Evolutionary conservation across 1,284 basidiomycete genomes (phyloP), one percentile per base, ranked within the genome.

Genomic region (Trichosporon inkin): DNA sequence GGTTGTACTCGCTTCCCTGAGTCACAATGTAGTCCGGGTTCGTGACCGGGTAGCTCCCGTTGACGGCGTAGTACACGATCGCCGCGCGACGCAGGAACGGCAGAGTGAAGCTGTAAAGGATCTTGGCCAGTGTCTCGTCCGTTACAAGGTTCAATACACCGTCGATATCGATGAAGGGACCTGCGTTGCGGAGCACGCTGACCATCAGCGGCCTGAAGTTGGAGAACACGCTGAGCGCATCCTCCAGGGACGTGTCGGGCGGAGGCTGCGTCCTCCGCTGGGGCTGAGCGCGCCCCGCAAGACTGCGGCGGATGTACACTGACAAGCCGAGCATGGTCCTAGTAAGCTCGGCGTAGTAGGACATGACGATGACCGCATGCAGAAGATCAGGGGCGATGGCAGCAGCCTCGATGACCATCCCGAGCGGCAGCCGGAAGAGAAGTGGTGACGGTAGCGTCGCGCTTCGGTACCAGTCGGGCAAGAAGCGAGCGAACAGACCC

Each of bases 51-150:
- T 77, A 77, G n/a, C 63, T 62, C 13, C 67, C 66, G 13, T 89
- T 82, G 19, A 92, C 81, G 1, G 90, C 85, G 13, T 88, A 86
- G 65, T 88, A 90, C 10, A 98, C 82, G 39, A 97, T 90, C 6
- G 91, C 87, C 0, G 90, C 90, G 5, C 90, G 85, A 37, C 94
- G 87, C n/a, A 98, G 83, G 82, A 97, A 97, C 1, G 93, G 93
- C 7, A 99, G 81, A 0, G 92, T 94, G 78, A 94, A 92, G 0
- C 86, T 83, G 73, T 95, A 94, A 51, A 98, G 79, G 54, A 95
- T 79, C 77, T 89, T 92, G 71, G 93, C 89, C 56, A 98, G 70
- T 58, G 73, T 67, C 16, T 73, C 69, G 57, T 79, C 76, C 20
- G 78, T 63, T 14, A 79, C 55, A 10, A 72, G 60, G 7, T 66